Percentiles rank a stretch among this genome's conserved stretches.
Conservation (phyloP, 1,284 basidiomycete species). For the Puccinia novopanici region DNA sequence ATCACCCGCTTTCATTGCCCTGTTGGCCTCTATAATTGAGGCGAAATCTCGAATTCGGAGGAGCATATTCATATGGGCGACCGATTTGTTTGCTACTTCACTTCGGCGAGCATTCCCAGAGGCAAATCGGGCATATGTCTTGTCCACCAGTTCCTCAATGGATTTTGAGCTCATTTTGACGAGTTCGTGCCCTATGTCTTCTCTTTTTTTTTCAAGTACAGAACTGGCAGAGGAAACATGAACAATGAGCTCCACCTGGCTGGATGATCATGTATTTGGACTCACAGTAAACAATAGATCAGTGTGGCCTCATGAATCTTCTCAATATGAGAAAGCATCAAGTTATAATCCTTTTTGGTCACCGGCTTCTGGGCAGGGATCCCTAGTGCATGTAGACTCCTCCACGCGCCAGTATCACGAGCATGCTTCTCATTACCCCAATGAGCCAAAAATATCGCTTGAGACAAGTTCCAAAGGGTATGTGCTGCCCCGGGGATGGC, state of each 20-base stretch:
- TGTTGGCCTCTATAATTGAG: slow-evolving; percentile 16
- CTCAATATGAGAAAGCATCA: not conserved
- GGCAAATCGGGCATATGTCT: not conserved
- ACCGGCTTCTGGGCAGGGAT: not conserved
- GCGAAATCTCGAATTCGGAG: slow-evolving; percentile 19
- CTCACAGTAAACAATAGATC: not conserved
- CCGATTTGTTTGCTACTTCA: not conserved
- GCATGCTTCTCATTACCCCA: not conserved
- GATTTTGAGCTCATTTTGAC: not conserved
- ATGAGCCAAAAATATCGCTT: not conserved
- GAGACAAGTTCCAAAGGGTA: too few species aligned
- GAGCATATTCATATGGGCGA: not conserved
- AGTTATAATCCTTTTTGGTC: not conserved
- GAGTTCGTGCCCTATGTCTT: not conserved
- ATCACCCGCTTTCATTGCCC: slow-evolving; percentile 24
- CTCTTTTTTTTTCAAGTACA: not conserved
- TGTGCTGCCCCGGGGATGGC: not conserved
- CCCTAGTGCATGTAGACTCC: not conserved
- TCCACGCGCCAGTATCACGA: not conserved
- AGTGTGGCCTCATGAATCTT: slow-evolving; percentile 5
- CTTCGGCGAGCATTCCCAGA: not conserved
- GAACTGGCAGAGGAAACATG: not conserved
- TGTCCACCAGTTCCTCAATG: not conserved
- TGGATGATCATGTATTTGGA: not conserved
- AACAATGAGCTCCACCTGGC: not conserved